phyloP scores from a whole-genome alignment of 2,329 filamentous ascomycete genomes.

The Fusarium fujikuroi region DNA sequence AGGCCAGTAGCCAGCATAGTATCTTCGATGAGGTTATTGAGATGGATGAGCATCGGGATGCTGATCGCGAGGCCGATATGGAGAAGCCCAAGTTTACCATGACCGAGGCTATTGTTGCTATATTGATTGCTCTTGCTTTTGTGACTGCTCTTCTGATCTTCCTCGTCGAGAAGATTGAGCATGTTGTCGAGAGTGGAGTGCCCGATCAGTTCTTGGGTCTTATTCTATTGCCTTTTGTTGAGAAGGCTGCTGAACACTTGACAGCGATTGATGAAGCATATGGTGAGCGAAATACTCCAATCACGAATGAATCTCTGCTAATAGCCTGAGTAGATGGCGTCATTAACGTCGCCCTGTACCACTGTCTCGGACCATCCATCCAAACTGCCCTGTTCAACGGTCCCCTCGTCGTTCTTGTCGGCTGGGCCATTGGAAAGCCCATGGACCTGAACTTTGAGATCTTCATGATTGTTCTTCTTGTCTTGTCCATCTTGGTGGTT shows the following conservation, averaged over 20 bases:
- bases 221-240: slow-evolving; percentile 74
- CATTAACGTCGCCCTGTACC: slow-evolving; percentile 76
- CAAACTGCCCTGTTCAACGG: slow-evolving; percentile 82
- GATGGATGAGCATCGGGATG: slow-evolving; percentile 61
- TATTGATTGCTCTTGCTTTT: slow-evolving; percentile 65
- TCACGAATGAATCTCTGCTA: rapidly evolving
- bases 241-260: slow-evolving; percentile 77
- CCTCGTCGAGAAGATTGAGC: slow-evolving; percentile 72
- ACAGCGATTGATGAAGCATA: slow-evolving; percentile 77
- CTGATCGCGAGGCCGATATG: slow-evolving; percentile 66
- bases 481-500: slow-evolving; percentile 79
- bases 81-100: slow-evolving; percentile 72
- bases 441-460: slow-evolving; percentile 81
- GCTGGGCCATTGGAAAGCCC: slow-evolving; percentile 71
- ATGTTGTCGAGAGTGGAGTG: slow-evolving; percentile 52
- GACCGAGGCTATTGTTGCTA: slow-evolving; percentile 69
- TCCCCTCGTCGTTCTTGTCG: slow-evolving; percentile 76
- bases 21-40: slow-evolving; percentile 69
- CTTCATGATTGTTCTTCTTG: slow-evolving; percentile 78
- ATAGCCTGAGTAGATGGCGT: slow-evolving; percentile 54
- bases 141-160: slow-evolving; percentile 74
- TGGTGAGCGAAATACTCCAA: slow-evolving; percentile 38
- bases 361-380: slow-evolving; percentile 78
- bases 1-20: slow-evolving; percentile 71
- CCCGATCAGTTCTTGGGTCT: slow-evolving; percentile 58